Conservation (phyloP, 495 filamentous ascomycete species). For the Aspergillus funiculosus region DNA sequence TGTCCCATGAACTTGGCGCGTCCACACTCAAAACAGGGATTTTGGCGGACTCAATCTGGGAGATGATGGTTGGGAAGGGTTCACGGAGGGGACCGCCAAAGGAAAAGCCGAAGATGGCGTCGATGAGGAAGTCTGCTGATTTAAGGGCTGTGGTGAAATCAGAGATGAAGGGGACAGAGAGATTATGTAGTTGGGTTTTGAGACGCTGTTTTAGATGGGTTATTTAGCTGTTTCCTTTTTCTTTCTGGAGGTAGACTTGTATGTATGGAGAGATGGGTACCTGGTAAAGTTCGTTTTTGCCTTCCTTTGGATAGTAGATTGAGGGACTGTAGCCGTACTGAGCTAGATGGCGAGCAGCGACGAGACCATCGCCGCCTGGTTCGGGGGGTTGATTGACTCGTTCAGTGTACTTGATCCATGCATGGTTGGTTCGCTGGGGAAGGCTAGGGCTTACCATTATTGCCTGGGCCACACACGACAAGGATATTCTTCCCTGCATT, state of each 20-base stretch:
- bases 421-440: neutral
- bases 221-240: neutral
- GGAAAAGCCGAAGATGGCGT: conserved; percentile 95
- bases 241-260: neutral
- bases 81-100: conserved; percentile 90
- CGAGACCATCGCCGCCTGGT: conserved; percentile 84
- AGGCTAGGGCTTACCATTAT: conserved; percentile 61
- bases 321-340: conserved; percentile 89
- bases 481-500: conserved; percentile 67
- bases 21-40: conserved; percentile 84
- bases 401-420: neutral
- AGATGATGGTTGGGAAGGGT: conserved; percentile 77
- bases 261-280: conserved; percentile 28
- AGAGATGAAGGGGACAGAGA: conserved; percentile 76
- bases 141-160: conserved; percentile 66
- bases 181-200: conserved; percentile 71
- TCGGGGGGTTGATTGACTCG: conserved; percentile 8
- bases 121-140: conserved; percentile 72
- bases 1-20: conserved; percentile 89
- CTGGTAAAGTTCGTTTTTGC: conserved; percentile 84
- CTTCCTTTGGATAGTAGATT: conserved; percentile 88
- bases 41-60: conserved; percentile 62
- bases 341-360: conserved; percentile 88
- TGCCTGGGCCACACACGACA: conserved; percentile 88
- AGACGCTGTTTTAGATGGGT: conserved; percentile 53